Conservation (phyloP, 208 protist species). For the Wallacemonas sp. region DNA sequence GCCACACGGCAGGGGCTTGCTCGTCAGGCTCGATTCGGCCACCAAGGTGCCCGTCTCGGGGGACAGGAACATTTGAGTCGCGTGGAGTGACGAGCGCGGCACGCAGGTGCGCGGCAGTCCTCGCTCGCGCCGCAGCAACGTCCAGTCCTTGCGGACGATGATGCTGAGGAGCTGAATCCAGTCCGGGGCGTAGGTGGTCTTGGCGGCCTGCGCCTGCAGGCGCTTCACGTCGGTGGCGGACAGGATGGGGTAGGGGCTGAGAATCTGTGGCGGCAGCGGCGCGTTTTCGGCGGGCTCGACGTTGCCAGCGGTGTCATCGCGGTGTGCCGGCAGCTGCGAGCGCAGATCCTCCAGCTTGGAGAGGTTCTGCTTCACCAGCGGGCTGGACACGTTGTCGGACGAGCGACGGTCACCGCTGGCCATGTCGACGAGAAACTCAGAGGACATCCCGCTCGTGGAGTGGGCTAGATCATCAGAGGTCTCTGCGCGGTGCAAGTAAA, state of each 20-base stretch:
- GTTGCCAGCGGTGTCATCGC: constrained; percentile 14
- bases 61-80: constrained; percentile 54
- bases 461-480: constrained; percentile 65
- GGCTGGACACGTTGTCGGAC: constrained; percentile 10
- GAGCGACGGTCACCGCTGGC: constrained; percentile 5
- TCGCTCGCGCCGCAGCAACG: constrained; percentile 36
- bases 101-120: constrained; percentile 27
- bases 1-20: constrained; percentile 45
- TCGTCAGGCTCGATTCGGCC: constrained; percentile 18
- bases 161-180: constrained; percentile 92
- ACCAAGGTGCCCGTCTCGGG: constrained; percentile 32
- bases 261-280: constrained; percentile 10
- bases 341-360: constrained; percentile 37
- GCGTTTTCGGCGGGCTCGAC: constrained; percentile 12
- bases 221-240: constrained; percentile 72
- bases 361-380: constrained; percentile 16
- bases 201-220: constrained; percentile 70
- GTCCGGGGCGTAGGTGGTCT: constrained; percentile 96
- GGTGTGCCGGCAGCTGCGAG: constrained; percentile 33
- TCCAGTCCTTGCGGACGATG: constrained; percentile 84
- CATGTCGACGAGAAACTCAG: constrained; percentile 43
- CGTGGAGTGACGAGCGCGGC: constrained; percentile 32
- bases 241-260: constrained; percentile 80
- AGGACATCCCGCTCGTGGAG: constrained; percentile 22
- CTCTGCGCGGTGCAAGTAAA: constrained; percentile 66